These are phyloP conservation scores for Monosporozyma siamensis DNA, from an alignment of 805 yeast genomes.

Conservation along the genomic window DNA sequence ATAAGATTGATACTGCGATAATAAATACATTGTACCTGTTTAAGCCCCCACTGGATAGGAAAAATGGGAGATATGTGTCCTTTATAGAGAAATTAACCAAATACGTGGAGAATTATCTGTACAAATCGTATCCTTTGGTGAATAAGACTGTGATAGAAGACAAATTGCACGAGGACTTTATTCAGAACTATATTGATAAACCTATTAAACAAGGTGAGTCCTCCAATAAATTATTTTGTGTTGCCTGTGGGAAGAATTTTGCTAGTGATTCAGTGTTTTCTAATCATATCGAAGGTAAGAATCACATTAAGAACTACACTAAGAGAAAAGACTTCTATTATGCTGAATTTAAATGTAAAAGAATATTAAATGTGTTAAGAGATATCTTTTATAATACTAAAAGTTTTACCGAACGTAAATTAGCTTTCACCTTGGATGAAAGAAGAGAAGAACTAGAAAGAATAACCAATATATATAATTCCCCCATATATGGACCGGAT, in stretches of 20 bases:
- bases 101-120: constrained; percentile 44
- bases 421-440: constrained; percentile 64
- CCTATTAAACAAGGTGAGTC: constrained; percentile 14
- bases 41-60: constrained; percentile 24
- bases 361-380: constrained; percentile 32
- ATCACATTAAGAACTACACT: constrained; percentile 48
- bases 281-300: constrained; percentile 65
- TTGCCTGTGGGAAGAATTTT: constrained; percentile 54
- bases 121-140: constrained; percentile 41
- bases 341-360: constrained; percentile 35
- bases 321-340: constrained; percentile 19
- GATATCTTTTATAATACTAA: constrained; percentile 42
- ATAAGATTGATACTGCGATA: constrained; percentile 16
- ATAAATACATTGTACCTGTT: constrained; percentile 9
- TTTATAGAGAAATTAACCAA: constrained; percentile 39
- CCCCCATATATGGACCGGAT: constrained; percentile 32
- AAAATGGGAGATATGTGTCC: constrained; percentile 30
- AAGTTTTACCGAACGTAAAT: constrained; percentile 52
- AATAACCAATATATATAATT: constrained; percentile 28
- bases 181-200: constrained; percentile 13
- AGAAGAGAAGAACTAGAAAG: constrained; percentile 45
- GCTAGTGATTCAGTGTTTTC: constrained; percentile 54
- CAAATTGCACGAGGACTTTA: background rate
- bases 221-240: constrained; percentile 39
- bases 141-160: constrained; percentile 26